These are phyloP conservation scores for Annona squamosa DNA, from an alignment of 164 flowering plant species.

Conservation along the genomic window DNA sequence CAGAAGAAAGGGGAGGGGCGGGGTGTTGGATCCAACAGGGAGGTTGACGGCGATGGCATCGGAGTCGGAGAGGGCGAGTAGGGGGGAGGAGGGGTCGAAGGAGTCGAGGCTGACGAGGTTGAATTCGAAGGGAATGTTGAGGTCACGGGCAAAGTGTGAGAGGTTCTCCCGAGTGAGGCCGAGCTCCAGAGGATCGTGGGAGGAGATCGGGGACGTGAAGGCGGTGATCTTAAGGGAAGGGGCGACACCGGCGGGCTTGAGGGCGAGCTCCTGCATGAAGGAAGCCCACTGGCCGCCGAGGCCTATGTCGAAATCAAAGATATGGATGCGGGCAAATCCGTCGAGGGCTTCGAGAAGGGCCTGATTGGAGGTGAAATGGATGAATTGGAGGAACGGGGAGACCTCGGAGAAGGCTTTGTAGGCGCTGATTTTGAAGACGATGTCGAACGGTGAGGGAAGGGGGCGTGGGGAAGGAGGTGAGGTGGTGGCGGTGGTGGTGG, in stretches of 20 bases:
- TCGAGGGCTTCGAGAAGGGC: slow-evolving; percentile 65
- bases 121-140: slow-evolving; percentile 46
- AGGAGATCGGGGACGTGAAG: slow-evolving; percentile 35
- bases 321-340: slow-evolving; percentile 41
- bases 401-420: slow-evolving; percentile 67
- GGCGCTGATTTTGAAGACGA: slow-evolving; percentile 61
- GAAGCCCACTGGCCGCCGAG: slow-evolving; percentile 89
- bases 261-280: slow-evolving; percentile 71
- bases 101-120: slow-evolving; percentile 47
- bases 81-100: slow-evolving; percentile 17
- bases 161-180: slow-evolving; percentile 50
- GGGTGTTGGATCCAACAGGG: slow-evolving; percentile 38
- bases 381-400: slow-evolving; percentile 63
- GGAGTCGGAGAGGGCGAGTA: slow-evolving; percentile 24
- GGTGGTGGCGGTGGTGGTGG: slow-evolving; percentile 15
- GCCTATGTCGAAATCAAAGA: slow-evolving; percentile 74
- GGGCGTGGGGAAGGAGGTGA: slow-evolving; percentile 30
- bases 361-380: slow-evolving; percentile 72
- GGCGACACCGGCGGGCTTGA: slow-evolving; percentile 33
- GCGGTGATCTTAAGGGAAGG: slow-evolving; percentile 57
- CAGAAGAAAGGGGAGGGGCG: slow-evolving; percentile 39
- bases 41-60: slow-evolving; percentile 67
- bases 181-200: slow-evolving; percentile 54
- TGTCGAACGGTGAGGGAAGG: slow-evolving; percentile 34
- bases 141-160: slow-evolving; percentile 52